Evolutionary conservation across 352 stramenopile genomes (phyloP).

Genomic region (Phytophthora megakarya): DNA sequence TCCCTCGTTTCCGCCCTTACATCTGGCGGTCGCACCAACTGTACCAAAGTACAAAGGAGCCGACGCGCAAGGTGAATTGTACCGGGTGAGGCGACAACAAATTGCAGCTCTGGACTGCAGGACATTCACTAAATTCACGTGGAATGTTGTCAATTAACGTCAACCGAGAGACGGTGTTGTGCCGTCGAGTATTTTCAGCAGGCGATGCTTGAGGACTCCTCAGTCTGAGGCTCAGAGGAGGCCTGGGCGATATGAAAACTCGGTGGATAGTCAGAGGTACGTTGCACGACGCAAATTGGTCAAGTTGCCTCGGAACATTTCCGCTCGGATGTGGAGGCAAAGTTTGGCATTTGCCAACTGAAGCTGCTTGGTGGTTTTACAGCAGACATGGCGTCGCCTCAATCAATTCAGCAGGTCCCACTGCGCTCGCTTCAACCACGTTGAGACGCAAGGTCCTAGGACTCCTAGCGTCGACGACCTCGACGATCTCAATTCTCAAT

Average conservation of each 20-base stretch:
- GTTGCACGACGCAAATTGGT: constrained; percentile 7
- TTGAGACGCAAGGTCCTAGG: constrained; percentile 1
- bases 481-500: not conserved
- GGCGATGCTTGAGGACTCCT: constrained; percentile 23
- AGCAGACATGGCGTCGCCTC: constrained; percentile 15
- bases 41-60: too few relatives aligned
- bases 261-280: constrained; percentile 16
- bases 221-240: too few relatives aligned
- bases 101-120: not conserved
- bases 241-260: constrained; percentile 18
- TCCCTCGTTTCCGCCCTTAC: constrained; percentile 8
- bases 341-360: constrained; percentile 11
- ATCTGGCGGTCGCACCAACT: constrained; percentile 14
- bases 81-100: constrained; percentile 8
- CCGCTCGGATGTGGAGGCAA: constrained; percentile 4
- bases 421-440: constrained; percentile 23
- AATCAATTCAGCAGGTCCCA: constrained; percentile 24
- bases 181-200: constrained; percentile 30
- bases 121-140: constrained; percentile 10
- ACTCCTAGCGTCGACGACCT: not conserved
- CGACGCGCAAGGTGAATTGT: constrained; percentile 21
- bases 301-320: constrained; percentile 19
- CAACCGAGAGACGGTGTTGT: constrained; percentile 25
- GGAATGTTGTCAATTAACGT: constrained; percentile 17
- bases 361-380: constrained; percentile 30